A percentile compares a stretch with the other conserved stretches of the same genome.
phyloP scores from a whole-genome alignment of 2,329 filamentous ascomycete species.

The Hawksworthiomyces lignivorus region DNA sequence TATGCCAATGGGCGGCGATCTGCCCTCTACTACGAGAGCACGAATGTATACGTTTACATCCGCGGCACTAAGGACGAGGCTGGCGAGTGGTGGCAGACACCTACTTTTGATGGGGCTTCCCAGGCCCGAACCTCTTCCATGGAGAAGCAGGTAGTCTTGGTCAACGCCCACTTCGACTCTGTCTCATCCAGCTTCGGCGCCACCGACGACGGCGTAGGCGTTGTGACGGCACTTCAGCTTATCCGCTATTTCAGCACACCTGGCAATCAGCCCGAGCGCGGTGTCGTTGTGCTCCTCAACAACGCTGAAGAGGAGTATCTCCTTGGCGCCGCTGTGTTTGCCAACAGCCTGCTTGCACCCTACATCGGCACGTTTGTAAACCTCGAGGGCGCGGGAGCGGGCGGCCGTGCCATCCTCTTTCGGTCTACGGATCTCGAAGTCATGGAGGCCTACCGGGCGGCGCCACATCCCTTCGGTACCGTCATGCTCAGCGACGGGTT shows the following conservation, averaged over 20 bases:
- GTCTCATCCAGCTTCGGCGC: constrained; percentile 89
- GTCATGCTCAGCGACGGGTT: constrained; percentile 82
- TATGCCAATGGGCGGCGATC: constrained; percentile 23
- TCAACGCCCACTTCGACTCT: constrained; percentile 89
- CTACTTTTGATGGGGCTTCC: no score
- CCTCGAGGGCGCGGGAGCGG: constrained; percentile 88
- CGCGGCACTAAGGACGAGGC: constrained; percentile 68
- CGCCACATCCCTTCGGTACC: constrained; percentile 71
- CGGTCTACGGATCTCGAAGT: constrained; percentile 81
- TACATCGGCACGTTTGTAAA: constrained; percentile 88
- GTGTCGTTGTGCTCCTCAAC: constrained; percentile 80
- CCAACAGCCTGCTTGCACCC: constrained; percentile 70
- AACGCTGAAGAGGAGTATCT: constrained; percentile 93
- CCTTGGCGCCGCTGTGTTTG: constrained; percentile 78
- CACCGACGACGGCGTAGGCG: constrained; percentile 87
- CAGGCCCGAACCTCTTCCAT: constrained; percentile 32
- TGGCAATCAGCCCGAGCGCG: constrained; percentile 65
- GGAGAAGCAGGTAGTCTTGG: constrained; percentile 67
- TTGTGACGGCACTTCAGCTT: constrained; percentile 78
- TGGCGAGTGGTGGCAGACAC: constrained; percentile 76
- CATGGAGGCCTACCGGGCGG: constrained; percentile 66
- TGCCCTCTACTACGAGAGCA: constrained; percentile 79
- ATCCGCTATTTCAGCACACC: constrained; percentile 75
- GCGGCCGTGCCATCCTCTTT: constrained; percentile 81
- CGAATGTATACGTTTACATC: constrained; percentile 87